phyloP scores from a whole-genome alignment of 805 yeast species.

The Wickerhamomyces chaumierensis region DNA sequence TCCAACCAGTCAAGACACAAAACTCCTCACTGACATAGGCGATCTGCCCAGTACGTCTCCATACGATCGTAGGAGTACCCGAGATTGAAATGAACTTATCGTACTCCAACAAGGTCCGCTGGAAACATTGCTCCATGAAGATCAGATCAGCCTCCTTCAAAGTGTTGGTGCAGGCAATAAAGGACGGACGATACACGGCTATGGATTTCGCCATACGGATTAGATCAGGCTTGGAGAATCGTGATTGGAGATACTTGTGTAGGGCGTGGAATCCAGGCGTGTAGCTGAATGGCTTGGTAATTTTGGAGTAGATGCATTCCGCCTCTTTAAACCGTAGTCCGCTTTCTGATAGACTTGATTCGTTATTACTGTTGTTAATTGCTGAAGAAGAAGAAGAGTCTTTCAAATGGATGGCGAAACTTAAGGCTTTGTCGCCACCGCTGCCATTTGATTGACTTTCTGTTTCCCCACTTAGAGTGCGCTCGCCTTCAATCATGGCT shows the following conservation, averaged over 20 bases:
- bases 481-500: slow-evolving; percentile 15
- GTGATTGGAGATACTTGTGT: slow-evolving; percentile 54
- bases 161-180: slow-evolving; percentile 84
- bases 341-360: slow-evolving; percentile 12
- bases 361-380: slow-evolving; percentile 7
- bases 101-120: slow-evolving; percentile 80
- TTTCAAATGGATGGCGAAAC: slow-evolving; percentile 16
- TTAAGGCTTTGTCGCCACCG: background rate
- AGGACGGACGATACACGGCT: slow-evolving; percentile 86
- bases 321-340: slow-evolving; percentile 49
- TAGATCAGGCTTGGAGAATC: slow-evolving; percentile 62
- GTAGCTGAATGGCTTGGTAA: slow-evolving; percentile 71
- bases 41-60: slow-evolving; percentile 94
- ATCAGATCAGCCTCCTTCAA: slow-evolving; percentile 84
- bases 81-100: slow-evolving; percentile 72
- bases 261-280: slow-evolving; percentile 85
- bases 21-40: slow-evolving; percentile 95
- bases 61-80: slow-evolving; percentile 90
- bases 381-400: slow-evolving; percentile 16
- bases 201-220: slow-evolving; percentile 77
- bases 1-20: slow-evolving; percentile 86
- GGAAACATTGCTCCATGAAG: slow-evolving; percentile 94
- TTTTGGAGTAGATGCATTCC: slow-evolving; percentile 68
- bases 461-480: slow-evolving; percentile 1
- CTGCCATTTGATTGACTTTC: background rate